Evolutionary conservation across 306 rosid genomes (phyloP), one percentile per base, ranked within the genome.

Genomic region (Castanea sativa): DNA sequence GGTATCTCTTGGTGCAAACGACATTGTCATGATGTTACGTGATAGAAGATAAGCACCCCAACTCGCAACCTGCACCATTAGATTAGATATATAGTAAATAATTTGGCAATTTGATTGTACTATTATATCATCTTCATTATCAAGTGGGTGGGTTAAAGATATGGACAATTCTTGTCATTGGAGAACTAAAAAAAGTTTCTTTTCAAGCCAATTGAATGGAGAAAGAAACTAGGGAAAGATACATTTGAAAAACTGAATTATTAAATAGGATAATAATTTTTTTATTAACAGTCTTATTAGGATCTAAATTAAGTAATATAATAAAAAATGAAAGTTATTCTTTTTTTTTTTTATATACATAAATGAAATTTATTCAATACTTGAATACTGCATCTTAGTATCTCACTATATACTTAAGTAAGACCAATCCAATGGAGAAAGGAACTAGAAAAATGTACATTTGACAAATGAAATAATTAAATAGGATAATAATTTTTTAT

Each of bases 21-120:
- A 92, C 51, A 92, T 33, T 73, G 96, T 61, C 76, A 91, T 2
- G 49, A 91, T 88, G 79, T 85, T 78, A 58, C 91, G 87, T 2
- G 91, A 86, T 61, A 90, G 70, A 58, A 89, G 92, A 78, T 90
- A 90, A 0, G 96, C 97, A 75, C 96, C 97, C 97, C 93, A 92
- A 76, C 96, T 90, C 8, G 97, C 97, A n/a, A 92, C 96, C 97
- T 92, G 74, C 76, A 61, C 59, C 1, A 45, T 12, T 58, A 70
- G 16, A 20, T 13, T 14, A 61, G 7, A 1, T 61, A 12, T 6
- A 27, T 49, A 12, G 81, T 71, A 74, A 49, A 51, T 27, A 10
- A 51, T 49, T 56, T 35, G 60, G 64, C 69, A 76, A 61, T 71
- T 71, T 25, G 68, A 60, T 76, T 51, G 35, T 61, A 49, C 15